These are phyloP conservation scores for Chrysosporium queenslandicum DNA, from an alignment of 2,329 filamentous ascomycete genomes.

Conservation along the genomic window DNA sequence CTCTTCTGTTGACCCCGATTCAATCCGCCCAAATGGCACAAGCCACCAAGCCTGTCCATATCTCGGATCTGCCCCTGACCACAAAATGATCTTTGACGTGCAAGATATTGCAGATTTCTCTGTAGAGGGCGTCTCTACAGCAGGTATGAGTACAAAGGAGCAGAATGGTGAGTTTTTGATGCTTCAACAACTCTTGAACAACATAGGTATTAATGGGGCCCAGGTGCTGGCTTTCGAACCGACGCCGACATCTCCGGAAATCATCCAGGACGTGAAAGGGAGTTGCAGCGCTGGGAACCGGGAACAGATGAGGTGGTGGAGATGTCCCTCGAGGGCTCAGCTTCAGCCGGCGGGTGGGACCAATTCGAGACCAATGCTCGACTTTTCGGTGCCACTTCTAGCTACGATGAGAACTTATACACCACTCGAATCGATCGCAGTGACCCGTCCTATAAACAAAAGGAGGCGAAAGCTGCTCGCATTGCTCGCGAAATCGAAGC, in stretches of 20 bases:
- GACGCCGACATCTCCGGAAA: constrained; percentile 78
- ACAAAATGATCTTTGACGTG: constrained; percentile 51
- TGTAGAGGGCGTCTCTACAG: constrained; percentile 44
- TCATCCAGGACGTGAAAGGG: constrained; percentile 58
- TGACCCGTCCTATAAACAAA: constrained; percentile 70
- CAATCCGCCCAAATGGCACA: constrained; percentile 34
- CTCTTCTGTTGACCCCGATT: constrained; percentile 27
- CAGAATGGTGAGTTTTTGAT: constrained; percentile 47
- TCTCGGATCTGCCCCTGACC: constrained; percentile 36
- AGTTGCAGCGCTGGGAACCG: constrained; percentile 73
- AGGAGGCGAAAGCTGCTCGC: constrained; percentile 65
- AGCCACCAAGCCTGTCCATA: constrained; percentile 33
- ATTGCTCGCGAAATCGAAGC: constrained; percentile 85
- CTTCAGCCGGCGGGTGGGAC: constrained; percentile 59
- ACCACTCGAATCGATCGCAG: constrained; percentile 81
- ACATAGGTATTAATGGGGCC: background rate
- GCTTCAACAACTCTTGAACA: too few relatives aligned
- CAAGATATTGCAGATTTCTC: constrained; percentile 51
- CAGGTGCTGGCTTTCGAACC: constrained; percentile 71
- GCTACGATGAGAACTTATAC: constrained; percentile 91
- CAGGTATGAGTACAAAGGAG: constrained; percentile 42
- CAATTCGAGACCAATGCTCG: constrained; percentile 87
- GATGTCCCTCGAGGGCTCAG: constrained; percentile 57
- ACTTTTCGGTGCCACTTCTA: constrained; percentile 76
- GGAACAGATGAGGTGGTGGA: constrained; percentile 53